Conservation (phyloP, 208 protist species). For the Herpetomonas samuelpessoai region DNA sequence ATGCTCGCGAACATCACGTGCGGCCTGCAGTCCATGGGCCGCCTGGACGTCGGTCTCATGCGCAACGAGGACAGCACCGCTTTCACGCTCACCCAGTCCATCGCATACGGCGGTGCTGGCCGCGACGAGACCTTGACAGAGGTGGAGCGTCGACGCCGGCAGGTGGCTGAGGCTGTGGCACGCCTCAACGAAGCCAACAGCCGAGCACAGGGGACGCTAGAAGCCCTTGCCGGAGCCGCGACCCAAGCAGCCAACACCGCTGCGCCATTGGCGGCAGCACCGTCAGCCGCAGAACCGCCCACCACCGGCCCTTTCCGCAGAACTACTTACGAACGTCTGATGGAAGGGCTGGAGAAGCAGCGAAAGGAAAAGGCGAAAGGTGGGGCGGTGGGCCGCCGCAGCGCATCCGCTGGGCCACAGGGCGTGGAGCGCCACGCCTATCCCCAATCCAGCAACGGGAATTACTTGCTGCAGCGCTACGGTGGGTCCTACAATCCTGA, state of each 20-base stretch:
- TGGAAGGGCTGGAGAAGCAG: conserved; percentile 28
- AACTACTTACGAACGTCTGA: conserved; percentile 46
- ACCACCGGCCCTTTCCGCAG: conserved; percentile 25
- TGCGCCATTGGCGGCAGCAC: neutral
- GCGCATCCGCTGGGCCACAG: conserved; percentile 5
- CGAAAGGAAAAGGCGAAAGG: neutral
- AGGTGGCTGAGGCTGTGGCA: conserved; percentile 44
- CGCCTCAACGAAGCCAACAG: conserved; percentile 52
- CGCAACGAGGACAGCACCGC: conserved; percentile 74
- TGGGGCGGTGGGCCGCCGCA: conserved; percentile 2
- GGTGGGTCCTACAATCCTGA: conserved; percentile 52
- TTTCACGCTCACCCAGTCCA: conserved; percentile 78
- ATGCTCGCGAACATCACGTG: conserved; percentile 61
- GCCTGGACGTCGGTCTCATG: conserved; percentile 77
- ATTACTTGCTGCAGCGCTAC: conserved; percentile 74
- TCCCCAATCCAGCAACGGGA: conserved; percentile 22
- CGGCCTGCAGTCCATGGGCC: conserved; percentile 74
- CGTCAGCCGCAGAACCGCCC: neutral
- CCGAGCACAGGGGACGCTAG: conserved; percentile 31
- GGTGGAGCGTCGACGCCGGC: conserved; percentile 45
- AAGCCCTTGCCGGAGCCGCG: conserved; percentile 7
- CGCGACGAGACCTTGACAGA: conserved; percentile 11
- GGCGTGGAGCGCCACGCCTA: neutral
- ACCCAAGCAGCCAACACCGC: neutral
- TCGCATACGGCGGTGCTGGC: conserved; percentile 41